These are phyloP conservation scores for Phytophthora sp. DNA, from an alignment of 352 stramenopile genomes.

Conservation along the genomic window DNA sequence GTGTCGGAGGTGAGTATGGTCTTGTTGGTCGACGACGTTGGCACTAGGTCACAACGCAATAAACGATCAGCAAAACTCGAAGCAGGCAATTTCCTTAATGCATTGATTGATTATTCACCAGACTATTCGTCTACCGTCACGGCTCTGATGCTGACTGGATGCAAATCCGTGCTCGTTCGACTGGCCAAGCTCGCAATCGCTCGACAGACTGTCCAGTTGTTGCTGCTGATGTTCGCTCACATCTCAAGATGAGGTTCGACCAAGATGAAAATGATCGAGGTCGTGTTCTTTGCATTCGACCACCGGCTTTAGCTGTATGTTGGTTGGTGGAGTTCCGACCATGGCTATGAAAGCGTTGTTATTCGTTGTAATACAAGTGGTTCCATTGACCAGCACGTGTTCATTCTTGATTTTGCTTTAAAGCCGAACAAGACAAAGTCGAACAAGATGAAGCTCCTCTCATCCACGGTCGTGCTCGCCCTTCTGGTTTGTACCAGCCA, in stretches of 20 bases:
- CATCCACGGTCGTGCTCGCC: slow-evolving; percentile 16
- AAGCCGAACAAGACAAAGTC: not conserved
- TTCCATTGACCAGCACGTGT: too few species aligned
- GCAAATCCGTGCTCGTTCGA: slow-evolving; percentile 4
- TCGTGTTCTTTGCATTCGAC: slow-evolving; percentile 15
- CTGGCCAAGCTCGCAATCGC: slow-evolving; percentile 14
- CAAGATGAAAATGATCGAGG: slow-evolving; percentile 31
- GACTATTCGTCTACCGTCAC: slow-evolving; percentile 1
- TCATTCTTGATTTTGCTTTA: slow-evolving; percentile 18
- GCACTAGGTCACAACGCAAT: too few species aligned
- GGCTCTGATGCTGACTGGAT: not conserved
- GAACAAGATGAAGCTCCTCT: slow-evolving; percentile 28
- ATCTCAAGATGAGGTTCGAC: slow-evolving; percentile 19
- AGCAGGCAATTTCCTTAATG: slow-evolving; percentile 15
- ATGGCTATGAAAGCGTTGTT: too few species aligned
- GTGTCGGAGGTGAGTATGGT: too few species aligned
- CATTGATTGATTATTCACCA: not conserved
- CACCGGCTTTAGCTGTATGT: slow-evolving; percentile 1
- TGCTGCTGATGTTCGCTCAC: slow-evolving; percentile 2
- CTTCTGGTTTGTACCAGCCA: slow-evolving; percentile 11
- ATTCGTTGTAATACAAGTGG: too few species aligned
- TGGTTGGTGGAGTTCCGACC: too few species aligned
- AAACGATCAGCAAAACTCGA: too few species aligned
- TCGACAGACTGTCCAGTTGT: not conserved
- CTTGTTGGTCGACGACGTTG: too few species aligned